A percentile compares a stretch with the other conserved stretches of the same genome.
These are phyloP conservation scores for Pterocarpus macrocarpus DNA, from an alignment of 306 rosid species.

Conservation along the genomic window DNA sequence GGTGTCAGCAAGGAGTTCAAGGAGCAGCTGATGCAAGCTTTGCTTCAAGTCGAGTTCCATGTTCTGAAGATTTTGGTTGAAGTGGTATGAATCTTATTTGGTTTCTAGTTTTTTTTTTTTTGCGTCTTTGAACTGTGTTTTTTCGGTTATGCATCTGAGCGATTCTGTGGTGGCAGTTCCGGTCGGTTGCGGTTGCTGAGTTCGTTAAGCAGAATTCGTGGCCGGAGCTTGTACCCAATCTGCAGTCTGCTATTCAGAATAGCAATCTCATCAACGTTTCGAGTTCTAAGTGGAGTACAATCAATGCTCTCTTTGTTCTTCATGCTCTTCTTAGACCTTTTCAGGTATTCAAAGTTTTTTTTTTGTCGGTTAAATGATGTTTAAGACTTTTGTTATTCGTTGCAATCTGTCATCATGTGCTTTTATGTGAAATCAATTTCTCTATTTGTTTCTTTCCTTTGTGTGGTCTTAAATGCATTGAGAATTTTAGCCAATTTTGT, in stretches of 20 bases:
- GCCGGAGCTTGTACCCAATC: constrained; percentile 79
- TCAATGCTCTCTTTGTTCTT: constrained; percentile 72
- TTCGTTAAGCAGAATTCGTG: constrained; percentile 75
- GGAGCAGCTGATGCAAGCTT: constrained; percentile 72
- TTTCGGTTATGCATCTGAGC: neutral
- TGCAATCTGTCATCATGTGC: neutral
- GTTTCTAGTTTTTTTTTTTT: neutral
- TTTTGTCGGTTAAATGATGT: neutral
- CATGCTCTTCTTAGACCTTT: constrained; percentile 86
- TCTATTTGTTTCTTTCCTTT: neutral
- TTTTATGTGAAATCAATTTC: constrained; percentile 7
- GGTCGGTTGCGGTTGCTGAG: constrained; percentile 63
- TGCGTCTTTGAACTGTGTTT: neutral
- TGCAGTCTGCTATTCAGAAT: constrained; percentile 73
- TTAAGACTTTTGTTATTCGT: neutral
- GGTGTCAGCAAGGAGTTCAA: constrained; percentile 82
- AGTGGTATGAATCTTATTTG: constrained; percentile 59
- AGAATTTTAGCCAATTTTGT: neutral
- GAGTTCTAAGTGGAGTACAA: constrained; percentile 63
- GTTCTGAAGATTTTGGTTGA: constrained; percentile 77
- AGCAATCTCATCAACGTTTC: constrained; percentile 62
- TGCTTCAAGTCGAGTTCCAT: constrained; percentile 70
- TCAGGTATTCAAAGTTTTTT: constrained; percentile 62
- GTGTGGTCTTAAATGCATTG: constrained; percentile 11
- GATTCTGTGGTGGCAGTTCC: constrained; percentile 63